A percentile compares a stretch with the other conserved stretches of the same genome.
These are phyloP conservation scores for Berberis thunbergii DNA, from an alignment of 164 flowering plant genomes.

Conservation along the genomic window DNA sequence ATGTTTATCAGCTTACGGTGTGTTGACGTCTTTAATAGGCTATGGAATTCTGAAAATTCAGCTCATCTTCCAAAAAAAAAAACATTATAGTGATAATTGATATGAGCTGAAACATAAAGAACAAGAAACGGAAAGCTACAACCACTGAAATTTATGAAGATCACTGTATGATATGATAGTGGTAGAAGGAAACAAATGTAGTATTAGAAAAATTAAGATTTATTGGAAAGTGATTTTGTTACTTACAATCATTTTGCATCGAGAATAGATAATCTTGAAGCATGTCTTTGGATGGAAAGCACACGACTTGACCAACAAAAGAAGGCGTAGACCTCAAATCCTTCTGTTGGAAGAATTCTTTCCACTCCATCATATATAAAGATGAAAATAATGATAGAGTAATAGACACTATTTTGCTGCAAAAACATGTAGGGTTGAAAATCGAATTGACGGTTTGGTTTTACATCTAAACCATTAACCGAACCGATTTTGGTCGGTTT, in stretches of 20 bases:
- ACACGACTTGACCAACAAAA: conserved; percentile 76
- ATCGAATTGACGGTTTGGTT: too few relatives aligned
- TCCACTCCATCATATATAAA: conserved; percentile 54
- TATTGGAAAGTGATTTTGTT: neutral
- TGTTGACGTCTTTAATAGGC: too few relatives aligned
- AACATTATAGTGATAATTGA: conserved; percentile 86
- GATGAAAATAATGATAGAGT: conserved; percentile 67
- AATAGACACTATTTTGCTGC: conserved; percentile 64
- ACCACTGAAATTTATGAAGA: neutral
- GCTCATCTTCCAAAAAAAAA: conserved; percentile 64
- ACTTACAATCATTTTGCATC: conserved; percentile 93
- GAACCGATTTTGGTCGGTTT: too few relatives aligned
- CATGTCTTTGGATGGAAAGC: conserved; percentile 57
- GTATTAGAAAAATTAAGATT: neutral
- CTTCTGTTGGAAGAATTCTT: conserved; percentile 44
- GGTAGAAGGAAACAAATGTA: neutral
- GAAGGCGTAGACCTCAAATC: conserved; percentile 56
- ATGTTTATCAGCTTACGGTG: too few relatives aligned
- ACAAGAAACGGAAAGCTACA: neutral
- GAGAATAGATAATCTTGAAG: conserved; percentile 66
- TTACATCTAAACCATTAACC: too few relatives aligned
- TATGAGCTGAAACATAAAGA: conserved; percentile 36
- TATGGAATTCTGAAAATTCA: too few relatives aligned
- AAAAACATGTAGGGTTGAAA: conserved; percentile 4
- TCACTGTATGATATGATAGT: neutral